These are phyloP conservation scores for Thymus quinquecostatus DNA, from an alignment of 257 asterid species.

Conservation along the genomic window DNA sequence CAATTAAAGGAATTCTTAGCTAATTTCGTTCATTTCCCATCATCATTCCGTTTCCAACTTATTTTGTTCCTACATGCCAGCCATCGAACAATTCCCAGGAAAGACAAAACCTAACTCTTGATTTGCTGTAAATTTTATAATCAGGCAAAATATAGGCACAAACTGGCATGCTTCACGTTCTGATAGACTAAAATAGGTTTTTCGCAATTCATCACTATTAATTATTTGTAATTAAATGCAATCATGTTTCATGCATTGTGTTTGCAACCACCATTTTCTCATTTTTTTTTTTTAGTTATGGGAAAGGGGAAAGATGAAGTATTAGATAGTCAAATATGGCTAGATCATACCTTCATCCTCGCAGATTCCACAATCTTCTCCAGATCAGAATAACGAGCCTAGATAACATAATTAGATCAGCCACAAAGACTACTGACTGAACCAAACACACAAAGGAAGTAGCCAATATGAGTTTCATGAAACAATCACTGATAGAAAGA, in stretches of 20 bases:
- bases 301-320: constrained; percentile 9
- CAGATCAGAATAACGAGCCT: constrained; percentile 79
- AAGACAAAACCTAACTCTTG: no score
- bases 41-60: no score
- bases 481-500: constrained; percentile 14
- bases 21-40: no score
- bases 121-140: no score
- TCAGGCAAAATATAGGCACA: no score
- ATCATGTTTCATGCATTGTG: neutral
- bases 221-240: no score
- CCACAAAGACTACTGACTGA: constrained; percentile 19
- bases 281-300: neutral
- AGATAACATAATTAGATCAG: constrained; percentile 29
- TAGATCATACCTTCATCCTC: constrained; percentile 52
- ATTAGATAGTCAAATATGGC: neutral
- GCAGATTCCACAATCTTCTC: constrained; percentile 62
- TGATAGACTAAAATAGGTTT: no score
- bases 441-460: neutral
- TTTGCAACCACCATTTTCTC: neutral
- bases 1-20: no score
- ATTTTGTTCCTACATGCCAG: no score
- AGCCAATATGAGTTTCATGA: constrained; percentile 1
- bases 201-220: no score
- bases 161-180: no score
- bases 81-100: no score